Evolutionary conservation across 2,329 filamentous ascomycete genomes (phyloP), one percentile per base, ranked within the genome.

Genomic region (Didymella pomorum): DNA sequence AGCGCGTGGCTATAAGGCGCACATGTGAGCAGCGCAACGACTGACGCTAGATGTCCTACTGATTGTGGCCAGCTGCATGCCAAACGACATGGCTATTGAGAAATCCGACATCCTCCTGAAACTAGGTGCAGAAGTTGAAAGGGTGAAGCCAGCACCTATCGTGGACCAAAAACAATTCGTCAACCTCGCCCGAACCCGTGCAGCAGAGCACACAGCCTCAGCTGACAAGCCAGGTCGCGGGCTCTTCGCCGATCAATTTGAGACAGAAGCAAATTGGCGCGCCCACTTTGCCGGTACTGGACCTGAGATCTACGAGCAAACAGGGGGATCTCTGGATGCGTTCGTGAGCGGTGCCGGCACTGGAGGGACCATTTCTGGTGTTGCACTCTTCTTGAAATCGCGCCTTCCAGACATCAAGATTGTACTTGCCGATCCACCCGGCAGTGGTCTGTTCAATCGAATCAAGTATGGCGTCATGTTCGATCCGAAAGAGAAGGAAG

Each of bases 401-500:
- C 79, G 84, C 50, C 74, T 92, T n/a, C 82, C 83, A 0, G 72
- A 82, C 11, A 65, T 95, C 57, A 85, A 84, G 62, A 81, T 98
- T 29, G 87, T 98, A 1, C 86, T 99, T 1, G 94, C 95, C 0
- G 95, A 99, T 76, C 96, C 95, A 1, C 93, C 96, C 74, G 95
- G 95, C 10, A 96, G 92, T 74, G 95, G 95, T 0, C 81, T 99
- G 25, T 97, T 90, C 81, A 96, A 99, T 80, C 90, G 92, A 72
- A 84, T 99, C 65, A 90, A 90, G 67, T 91, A 95, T 76, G 95
- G 94, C 5, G 95, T 99, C 61, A 97, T 99, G 92, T 99, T 97
- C 79, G 90, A 93, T 59, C 71, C 84, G 0, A 96, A 91, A 28
- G 95, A 99, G 79, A 86, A 85, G 64, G 95, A 99, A 81, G 95